Base-by-base conservation (phyloP, 352 stramenopile genomes). In the Globisporangium solare region DNA sequence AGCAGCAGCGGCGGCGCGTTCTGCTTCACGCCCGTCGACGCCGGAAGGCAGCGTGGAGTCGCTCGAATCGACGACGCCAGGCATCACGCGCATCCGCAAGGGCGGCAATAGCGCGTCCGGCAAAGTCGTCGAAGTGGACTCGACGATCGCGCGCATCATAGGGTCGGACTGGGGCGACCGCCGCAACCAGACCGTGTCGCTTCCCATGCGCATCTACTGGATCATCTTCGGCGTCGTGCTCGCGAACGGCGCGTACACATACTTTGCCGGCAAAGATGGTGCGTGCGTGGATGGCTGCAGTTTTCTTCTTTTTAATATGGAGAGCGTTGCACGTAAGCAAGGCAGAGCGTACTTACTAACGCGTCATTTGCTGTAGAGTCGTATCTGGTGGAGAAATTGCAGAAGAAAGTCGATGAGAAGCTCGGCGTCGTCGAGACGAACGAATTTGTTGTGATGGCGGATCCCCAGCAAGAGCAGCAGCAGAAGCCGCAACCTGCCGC, bases 161-260 rank as follows among this genome's bases (percentile, higher is more conserved):
- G 80, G 80, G 46, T 90, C 80, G 7, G 80, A 90, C 60, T 90
- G 80, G 80, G 80, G 71, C 41, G 80, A 90, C 53, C 80, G 80
- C 18, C 77, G 78, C 41, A 71, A 73, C 31, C 80, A 90, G 68
- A 64, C 64, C 21, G 70, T 90, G 51, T 83, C 80, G 42, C 48
- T 83, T 32, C 64, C 75, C 45, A 90, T 90, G 80, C 81, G 79
- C 24, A 47, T 90, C 17, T 90, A 90, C 58, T 90, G 80, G 80
- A 24, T 81, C 40, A 21, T 88, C 46, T 90, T 90, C 52, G 63
- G 31, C 5, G 17, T 85, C 8, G 73, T 90, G 50, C 47, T 90
- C 31, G 57, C 39, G 58, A 90, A 88, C 56, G 80, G 80, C 21
- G 37, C 77, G 48, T 86, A 78, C 63, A 88, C 79, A 42, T 83